phyloP scores from a whole-genome alignment of 1,284 basidiomycete species.

The Xerocomus nothofagi region DNA sequence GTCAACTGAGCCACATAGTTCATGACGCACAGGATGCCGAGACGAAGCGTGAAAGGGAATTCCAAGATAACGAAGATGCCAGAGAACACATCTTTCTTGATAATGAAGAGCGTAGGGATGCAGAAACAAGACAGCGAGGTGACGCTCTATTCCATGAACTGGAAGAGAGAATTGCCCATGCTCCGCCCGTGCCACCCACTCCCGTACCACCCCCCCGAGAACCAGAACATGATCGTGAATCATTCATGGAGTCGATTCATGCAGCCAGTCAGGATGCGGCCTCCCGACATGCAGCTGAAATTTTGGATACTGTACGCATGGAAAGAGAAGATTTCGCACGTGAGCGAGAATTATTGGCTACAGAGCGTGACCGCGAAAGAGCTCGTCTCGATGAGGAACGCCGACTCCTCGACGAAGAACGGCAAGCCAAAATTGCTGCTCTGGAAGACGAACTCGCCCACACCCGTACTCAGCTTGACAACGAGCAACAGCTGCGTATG shows the following conservation, averaged over 20 bases:
- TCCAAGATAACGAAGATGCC: constrained; percentile 62
- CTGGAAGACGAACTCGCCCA: constrained; percentile 64
- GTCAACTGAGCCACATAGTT: constrained; percentile 45
- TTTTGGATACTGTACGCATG: constrained; percentile 54
- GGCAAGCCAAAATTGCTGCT: constrained; percentile 52
- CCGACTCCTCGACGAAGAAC: constrained; percentile 47
- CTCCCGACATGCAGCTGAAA: constrained; percentile 52
- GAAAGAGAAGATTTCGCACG: constrained; percentile 60
- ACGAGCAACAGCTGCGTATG: constrained; percentile 54
- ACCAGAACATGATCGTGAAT: constrained; percentile 29
- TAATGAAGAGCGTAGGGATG: constrained; percentile 54
- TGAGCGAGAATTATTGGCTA: constrained; percentile 52
- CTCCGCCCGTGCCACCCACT: constrained; percentile 15
- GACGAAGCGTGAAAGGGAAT: constrained; percentile 58
- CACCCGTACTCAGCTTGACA: constrained; percentile 52
- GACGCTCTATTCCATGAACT: constrained; percentile 52
- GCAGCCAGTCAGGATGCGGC: constrained; percentile 47
- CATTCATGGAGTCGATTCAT: constrained; percentile 41
- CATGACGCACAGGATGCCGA: constrained; percentile 57
- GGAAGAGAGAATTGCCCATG: constrained; percentile 38
- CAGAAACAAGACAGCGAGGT: constrained; percentile 50
- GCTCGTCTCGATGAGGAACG: constrained; percentile 50
- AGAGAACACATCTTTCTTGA: constrained; percentile 61
- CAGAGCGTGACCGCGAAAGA: constrained; percentile 51
- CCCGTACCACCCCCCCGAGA: constrained; percentile 23